Evolutionary conservation across 2,329 filamentous ascomycete species (phyloP).

Genomic region (Ascomycota sp.): DNA sequence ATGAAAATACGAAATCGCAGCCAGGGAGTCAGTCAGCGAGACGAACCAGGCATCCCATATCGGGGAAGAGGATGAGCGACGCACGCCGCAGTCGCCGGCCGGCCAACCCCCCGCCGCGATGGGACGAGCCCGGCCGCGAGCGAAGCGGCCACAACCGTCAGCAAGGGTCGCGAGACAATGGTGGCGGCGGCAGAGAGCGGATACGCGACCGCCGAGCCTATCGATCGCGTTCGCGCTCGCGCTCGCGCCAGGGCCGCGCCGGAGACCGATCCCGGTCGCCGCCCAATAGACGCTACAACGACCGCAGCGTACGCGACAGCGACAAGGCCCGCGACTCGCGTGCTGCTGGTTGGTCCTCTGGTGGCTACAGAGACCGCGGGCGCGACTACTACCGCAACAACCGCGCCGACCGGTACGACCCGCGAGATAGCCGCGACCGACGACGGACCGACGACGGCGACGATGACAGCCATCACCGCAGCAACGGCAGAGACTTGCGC

Average conservation of each 20-base stretch:
- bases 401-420: conserved; percentile 7
- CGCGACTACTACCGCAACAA: too few species aligned
- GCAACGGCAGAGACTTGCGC: conserved; percentile 1
- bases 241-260: conserved; percentile 8
- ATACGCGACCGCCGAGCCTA: conserved; percentile 10
- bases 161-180: too few species aligned
- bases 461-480: conserved; percentile 6
- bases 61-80: conserved; percentile 10
- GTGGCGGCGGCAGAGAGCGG: conserved; percentile 12
- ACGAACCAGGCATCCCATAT: neutral
- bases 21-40: neutral
- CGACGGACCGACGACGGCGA: conserved; percentile 9
- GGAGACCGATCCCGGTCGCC: conserved; percentile 3
- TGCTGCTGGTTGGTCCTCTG: too few species aligned
- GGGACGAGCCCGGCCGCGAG: conserved; percentile 38
- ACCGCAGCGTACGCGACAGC: too few species aligned
- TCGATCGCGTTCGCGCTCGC: conserved; percentile 8
- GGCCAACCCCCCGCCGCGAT: conserved; percentile 40
- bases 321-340: too few species aligned
- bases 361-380: too few species aligned
- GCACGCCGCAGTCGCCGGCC: conserved; percentile 13
- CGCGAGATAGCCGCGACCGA: conserved; percentile 3
- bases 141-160: too few species aligned
- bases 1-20: too few species aligned
- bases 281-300: conserved; percentile 1